Evolutionary conservation across 1,284 basidiomycete species (phyloP), one percentile per base, ranked within the genome.

Genomic region (Trichosporon sp.): DNA sequence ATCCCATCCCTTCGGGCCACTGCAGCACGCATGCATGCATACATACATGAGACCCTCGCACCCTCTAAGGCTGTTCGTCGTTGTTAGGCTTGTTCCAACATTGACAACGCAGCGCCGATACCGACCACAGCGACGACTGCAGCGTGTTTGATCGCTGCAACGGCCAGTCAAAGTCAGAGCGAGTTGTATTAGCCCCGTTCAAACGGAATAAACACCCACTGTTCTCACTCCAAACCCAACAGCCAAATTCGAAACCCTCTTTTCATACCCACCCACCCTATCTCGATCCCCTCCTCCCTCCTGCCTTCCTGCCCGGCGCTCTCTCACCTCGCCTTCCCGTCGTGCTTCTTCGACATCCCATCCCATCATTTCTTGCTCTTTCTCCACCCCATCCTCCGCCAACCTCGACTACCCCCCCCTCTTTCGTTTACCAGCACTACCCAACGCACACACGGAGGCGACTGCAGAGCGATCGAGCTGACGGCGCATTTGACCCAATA

Each of bases 41-140:
- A 14, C 43, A 40, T 76, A 26, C 70, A 37, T 37, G 64, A 71
- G 79, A 77, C 63, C 76, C 14, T 35, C 16, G 26, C 59, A 37
- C n/a, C 16, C 35, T 63, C 59, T 63, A n/a, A 4, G 59, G 43
- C 11, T 46, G 43, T 11, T n/a, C 43, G 16, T 46, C 14, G 7
- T 7, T n/a, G 38, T 40, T 40, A 12, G 38, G 38, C 38, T 40
- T 40, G 8, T 10, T 40, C 38, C 38, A 14, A 46, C 14, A n/a
- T 46, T 14, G 43, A 46, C 7, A 46, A 46, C 43, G 16, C 43
- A 46, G 43, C 43, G 16, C 43, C 43, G 16, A 46, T 14, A n/a
- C 43, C 16, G n/a, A 16, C 43, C 4, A n/a, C 3, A 6, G 16
- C 43, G 43, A 46, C 43, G 43, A 46, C 43, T 14, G 43, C 43